Percentiles rank a stretch among this genome's conserved stretches.
phyloP scores from a whole-genome alignment of 257 asterid species.

The Rauvolfia tetraphylla region DNA sequence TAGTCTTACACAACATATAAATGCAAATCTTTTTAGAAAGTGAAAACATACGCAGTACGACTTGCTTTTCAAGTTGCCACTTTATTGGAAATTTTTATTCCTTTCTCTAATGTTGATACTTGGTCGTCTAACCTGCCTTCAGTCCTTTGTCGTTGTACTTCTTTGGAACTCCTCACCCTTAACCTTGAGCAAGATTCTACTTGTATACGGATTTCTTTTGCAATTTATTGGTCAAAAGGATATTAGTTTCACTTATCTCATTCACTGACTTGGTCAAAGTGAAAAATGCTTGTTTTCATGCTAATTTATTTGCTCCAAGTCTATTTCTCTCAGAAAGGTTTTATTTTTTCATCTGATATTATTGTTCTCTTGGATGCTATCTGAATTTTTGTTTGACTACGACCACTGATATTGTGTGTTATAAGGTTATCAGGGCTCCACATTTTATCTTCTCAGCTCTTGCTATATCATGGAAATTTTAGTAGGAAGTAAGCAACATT shows the following conservation, averaged over 20 bases:
- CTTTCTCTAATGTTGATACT: not conserved
- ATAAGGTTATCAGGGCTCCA: constrained; percentile 26
- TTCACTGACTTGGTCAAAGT: not conserved
- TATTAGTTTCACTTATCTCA: not conserved
- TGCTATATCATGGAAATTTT: constrained; percentile 39
- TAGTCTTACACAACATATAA: too few species aligned
- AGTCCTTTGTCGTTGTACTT: not conserved
- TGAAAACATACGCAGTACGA: too few species aligned
- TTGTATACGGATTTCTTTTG: not conserved
- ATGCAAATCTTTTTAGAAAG: too few species aligned
- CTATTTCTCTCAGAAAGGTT: not conserved
- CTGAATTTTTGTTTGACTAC: constrained; percentile 10
- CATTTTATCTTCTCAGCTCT: constrained; percentile 30
- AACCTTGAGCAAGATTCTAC: not conserved
- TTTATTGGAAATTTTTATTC: too few species aligned
- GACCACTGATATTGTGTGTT: constrained; percentile 27
- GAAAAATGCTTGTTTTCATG: not conserved
- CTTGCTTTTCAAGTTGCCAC: too few species aligned
- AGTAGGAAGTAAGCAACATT: constrained; percentile 35
- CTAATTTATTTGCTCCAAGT: not conserved
- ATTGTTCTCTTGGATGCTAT: not conserved
- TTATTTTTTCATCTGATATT: not conserved
- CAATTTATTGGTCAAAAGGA: not conserved
- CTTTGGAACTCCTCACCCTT: not conserved
- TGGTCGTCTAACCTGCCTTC: not conserved